Evolutionary conservation across 2,329 filamentous ascomycete species (phyloP).

Genomic region (Fusarium ambrosium): DNA sequence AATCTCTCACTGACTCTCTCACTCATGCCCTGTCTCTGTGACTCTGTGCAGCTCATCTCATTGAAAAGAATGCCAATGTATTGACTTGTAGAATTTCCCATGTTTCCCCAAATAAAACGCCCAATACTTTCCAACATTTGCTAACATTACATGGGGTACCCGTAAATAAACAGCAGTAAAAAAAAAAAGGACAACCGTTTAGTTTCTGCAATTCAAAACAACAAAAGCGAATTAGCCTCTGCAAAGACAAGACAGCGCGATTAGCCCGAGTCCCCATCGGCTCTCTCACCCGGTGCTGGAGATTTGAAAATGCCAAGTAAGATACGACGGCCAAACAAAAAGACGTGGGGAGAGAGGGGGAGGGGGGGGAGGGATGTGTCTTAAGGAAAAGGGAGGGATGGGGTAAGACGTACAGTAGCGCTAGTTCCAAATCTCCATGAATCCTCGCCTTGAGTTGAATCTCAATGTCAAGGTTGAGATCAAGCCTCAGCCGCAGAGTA

Average conservation of each 20-base stretch:
- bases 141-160: conserved; percentile 36
- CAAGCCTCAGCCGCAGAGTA: conserved; percentile 76
- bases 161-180: background rate
- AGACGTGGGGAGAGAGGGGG: background rate
- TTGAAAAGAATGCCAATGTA: background rate
- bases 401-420: conserved; percentile 68
- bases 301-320: conserved; percentile 43
- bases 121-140: background rate
- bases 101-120: background rate
- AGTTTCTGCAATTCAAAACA: conserved; percentile 38
- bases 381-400: background rate
- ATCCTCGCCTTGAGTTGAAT: conserved; percentile 89
- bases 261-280: conserved; percentile 23
- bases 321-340: conserved; percentile 38
- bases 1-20: background rate
- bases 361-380: background rate
- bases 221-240: conserved; percentile 43
- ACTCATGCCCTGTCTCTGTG: background rate
- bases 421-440: conserved; percentile 85
- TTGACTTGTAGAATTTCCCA: background rate
- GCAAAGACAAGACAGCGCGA: conserved; percentile 25
- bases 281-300: conserved; percentile 45
- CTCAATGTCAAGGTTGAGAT: conserved; percentile 86
- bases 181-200: conserved; percentile 11
- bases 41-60: background rate